Percentiles rank a stretch among this genome's conserved stretches.
These are phyloP conservation scores for Fusarium sp. DNA, from an alignment of 2,329 filamentous ascomycete species.

Conservation along the genomic window DNA sequence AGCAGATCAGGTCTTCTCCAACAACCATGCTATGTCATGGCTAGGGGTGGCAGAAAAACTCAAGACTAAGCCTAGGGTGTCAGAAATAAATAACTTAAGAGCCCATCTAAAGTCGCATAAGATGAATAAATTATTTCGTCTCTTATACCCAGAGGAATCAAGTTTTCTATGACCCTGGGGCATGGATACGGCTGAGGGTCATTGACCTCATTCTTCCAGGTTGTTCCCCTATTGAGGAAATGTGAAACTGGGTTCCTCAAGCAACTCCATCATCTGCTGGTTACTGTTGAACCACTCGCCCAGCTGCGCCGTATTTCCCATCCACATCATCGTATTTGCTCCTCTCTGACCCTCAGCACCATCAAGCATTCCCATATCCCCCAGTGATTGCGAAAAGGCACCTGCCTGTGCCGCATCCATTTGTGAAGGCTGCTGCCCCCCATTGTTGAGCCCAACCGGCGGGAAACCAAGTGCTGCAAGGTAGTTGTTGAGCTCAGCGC, in stretches of 20 bases:
- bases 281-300: slow-evolving; percentile 56
- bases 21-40: too few species aligned
- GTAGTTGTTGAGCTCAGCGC: slow-evolving; percentile 46
- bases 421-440: slow-evolving; percentile 35
- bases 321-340: slow-evolving; percentile 51
- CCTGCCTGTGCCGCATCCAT: slow-evolving; percentile 11
- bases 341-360: slow-evolving; percentile 33
- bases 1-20: neutral
- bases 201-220: neutral
- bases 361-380: slow-evolving; percentile 24
- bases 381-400: slow-evolving; percentile 29
- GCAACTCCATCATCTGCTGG: slow-evolving; percentile 54
- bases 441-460: slow-evolving; percentile 18
- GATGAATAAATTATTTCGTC: too few species aligned
- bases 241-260: slow-evolving; percentile 49
- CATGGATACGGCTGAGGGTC: neutral
- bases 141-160: too few species aligned
- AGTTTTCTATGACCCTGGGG: neutral
- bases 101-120: too few species aligned
- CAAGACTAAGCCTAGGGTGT: too few species aligned
- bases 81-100: too few species aligned
- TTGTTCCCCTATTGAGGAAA: slow-evolving; percentile 33
- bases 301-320: slow-evolving; percentile 54
- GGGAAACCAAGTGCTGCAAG: slow-evolving; percentile 64
- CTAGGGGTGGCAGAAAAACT: too few species aligned